phyloP scores from a whole-genome alignment of 441 rosid species.

The Bocquillonia castaneifolia region DNA sequence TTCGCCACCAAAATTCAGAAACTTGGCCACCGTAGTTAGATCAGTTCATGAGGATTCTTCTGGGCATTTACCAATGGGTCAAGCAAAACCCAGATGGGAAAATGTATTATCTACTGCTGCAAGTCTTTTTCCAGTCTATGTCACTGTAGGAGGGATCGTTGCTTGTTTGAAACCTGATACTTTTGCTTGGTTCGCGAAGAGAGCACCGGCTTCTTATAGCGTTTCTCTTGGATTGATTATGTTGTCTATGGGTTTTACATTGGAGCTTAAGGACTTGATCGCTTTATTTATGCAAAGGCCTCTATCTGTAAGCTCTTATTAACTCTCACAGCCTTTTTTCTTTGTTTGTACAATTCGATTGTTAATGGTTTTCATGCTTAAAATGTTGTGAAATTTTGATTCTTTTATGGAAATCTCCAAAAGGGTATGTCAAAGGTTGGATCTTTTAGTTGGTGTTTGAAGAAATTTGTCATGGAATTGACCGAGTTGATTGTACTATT shows the following conservation, averaged over 20 bases:
- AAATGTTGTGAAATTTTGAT: not conserved
- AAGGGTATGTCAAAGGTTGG: conserved; percentile 3
- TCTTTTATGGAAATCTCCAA: conserved; percentile 4
- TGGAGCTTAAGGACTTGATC: conserved; percentile 54
- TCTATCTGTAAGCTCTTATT: conserved; percentile 38
- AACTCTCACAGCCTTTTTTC: not conserved
- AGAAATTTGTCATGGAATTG: not conserved
- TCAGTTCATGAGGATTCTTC: conserved; percentile 25
- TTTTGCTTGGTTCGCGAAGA: conserved; percentile 50
- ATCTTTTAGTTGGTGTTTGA: not conserved
- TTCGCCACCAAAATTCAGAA: conserved; percentile 13
- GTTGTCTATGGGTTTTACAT: conserved; percentile 66
- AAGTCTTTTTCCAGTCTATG: conserved; percentile 61
- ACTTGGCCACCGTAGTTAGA: conserved; percentile 10
- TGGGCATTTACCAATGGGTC: conserved; percentile 15
- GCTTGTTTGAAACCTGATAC: conserved; percentile 57
- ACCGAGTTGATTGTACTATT: not conserved
- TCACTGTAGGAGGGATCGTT: conserved; percentile 44
- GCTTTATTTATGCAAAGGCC: conserved; percentile 49
- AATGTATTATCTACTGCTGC: conserved; percentile 43
- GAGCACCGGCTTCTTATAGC: conserved; percentile 50
- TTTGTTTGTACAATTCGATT: not conserved
- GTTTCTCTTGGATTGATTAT: conserved; percentile 51
- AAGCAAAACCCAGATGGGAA: conserved; percentile 42
- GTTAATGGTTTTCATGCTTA: not conserved